Percentiles rank a stretch among this genome's conserved stretches.
Conservation (phyloP, 2,329 filamentous ascomycete genomes). For the Colletotrichum sidae region DNA sequence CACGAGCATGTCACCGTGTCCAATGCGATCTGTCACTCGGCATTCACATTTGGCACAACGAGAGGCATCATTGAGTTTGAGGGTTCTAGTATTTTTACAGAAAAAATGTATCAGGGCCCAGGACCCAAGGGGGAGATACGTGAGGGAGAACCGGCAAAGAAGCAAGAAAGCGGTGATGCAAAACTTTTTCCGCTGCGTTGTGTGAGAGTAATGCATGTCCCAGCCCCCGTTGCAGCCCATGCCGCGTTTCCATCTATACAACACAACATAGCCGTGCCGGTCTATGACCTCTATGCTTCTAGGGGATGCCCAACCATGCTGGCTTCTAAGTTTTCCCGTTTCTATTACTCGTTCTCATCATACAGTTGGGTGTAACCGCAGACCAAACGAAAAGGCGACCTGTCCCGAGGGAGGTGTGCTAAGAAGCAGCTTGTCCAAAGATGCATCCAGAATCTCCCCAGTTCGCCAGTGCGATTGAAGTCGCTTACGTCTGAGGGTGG, state of each 20-base stretch:
- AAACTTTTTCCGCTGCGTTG: slow-evolving; percentile 25
- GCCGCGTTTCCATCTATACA: slow-evolving; percentile 35
- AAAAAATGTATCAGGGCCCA: slow-evolving; percentile 37
- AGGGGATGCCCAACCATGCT: slow-evolving; percentile 35
- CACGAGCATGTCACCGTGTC: no score
- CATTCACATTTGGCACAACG: neutral
- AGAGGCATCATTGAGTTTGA: slow-evolving; percentile 15
- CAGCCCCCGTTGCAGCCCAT: slow-evolving; percentile 15
- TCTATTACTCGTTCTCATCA: slow-evolving; percentile 31
- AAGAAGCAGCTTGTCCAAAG: slow-evolving; percentile 28
- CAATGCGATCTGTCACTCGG: neutral
- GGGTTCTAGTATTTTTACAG: slow-evolving; percentile 39
- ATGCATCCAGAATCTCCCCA: slow-evolving; percentile 21
- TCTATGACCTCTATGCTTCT: slow-evolving; percentile 36
- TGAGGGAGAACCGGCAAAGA: slow-evolving; percentile 13
- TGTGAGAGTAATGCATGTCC: neutral
- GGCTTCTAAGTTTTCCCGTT: slow-evolving; percentile 35
- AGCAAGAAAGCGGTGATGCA: slow-evolving; percentile 22
- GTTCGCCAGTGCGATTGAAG: slow-evolving; percentile 35
- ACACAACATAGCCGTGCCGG: slow-evolving; percentile 34
- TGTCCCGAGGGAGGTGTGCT: slow-evolving; percentile 25
- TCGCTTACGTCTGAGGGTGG: slow-evolving; percentile 34
- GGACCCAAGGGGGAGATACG: slow-evolving; percentile 32
- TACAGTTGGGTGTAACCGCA: slow-evolving; percentile 29
- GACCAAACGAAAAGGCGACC: slow-evolving; percentile 33